These are phyloP conservation scores for Setomelanomma holmii DNA, from an alignment of 2,329 filamentous ascomycete species.

Conservation along the genomic window DNA sequence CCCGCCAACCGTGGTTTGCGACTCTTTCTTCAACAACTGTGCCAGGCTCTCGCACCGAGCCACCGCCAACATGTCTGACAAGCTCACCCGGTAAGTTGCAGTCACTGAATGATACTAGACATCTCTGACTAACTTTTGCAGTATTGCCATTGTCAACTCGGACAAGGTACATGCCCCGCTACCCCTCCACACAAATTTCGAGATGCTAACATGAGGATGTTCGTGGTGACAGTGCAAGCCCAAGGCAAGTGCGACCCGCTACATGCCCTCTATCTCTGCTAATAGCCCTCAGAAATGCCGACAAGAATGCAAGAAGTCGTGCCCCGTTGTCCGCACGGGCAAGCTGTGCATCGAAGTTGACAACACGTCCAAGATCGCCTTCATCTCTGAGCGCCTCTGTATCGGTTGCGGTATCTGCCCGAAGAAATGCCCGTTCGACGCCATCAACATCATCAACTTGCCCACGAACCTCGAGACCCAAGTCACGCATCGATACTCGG, in stretches of 20 bases:
- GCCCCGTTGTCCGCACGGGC: constrained; percentile 94
- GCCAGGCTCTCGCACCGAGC: constrained; percentile 14
- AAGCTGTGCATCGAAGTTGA: constrained; percentile 97
- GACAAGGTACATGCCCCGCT: constrained; percentile 77
- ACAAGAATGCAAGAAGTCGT: constrained; percentile 99
- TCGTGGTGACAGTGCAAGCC: constrained; percentile 76
- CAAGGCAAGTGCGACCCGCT: constrained; percentile 65
- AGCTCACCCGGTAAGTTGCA: constrained; percentile 81
- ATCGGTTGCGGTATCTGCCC: constrained; percentile 99
- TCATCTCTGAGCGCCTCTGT: constrained; percentile 94
- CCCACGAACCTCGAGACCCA: constrained; percentile 98
- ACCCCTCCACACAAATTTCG: constrained; percentile 50
- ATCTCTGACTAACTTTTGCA: constrained; percentile 26
- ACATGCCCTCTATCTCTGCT: constrained; percentile 21
- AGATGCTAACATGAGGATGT: constrained; percentile 47
- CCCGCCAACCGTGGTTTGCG: constrained; percentile 22
- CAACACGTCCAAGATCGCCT: constrained; percentile 89
- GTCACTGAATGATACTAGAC: neutral
- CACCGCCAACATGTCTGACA: constrained; percentile 76
- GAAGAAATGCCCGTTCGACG: constrained; percentile 98
- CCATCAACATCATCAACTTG: constrained; percentile 99
- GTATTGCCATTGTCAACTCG: constrained; percentile 98
- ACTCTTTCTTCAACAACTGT: too few species aligned
- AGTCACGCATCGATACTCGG: constrained; percentile 97
- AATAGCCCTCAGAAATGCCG: constrained; percentile 80